Evolutionary conservation across 352 stramenopile genomes (phyloP), one percentile per base, ranked within the genome.

Genomic region (Plasmopara halstedii): DNA sequence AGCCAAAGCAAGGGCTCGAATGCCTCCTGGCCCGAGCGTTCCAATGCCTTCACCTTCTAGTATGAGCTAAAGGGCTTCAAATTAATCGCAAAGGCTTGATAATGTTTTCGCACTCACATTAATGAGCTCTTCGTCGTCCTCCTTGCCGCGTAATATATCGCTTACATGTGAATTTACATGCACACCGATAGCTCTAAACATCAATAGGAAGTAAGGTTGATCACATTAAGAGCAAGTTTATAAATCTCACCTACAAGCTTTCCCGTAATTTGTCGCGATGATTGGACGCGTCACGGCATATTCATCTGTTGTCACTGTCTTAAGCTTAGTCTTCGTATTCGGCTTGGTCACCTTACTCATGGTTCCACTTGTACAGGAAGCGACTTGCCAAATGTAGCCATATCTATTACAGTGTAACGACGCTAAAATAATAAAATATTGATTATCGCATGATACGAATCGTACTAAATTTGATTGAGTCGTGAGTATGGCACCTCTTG

Each of bases 21-120:
- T 56, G 21, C 76, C 73, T 11, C 73, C 74, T 6, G 75, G 74
- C 18, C 80, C 77, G 0, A 91, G 52, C 3, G 64, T 50, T 6
- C 72, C 77, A 7, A 80, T 65, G 15, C 74, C 65, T 33, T 88
- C 77, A 23, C 73, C 80, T 57, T 88, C 80, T 2, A 91, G 59
- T 42, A 91, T 82, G 46, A 91, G 68, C 80, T 91, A 42, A 23
- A 51, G 7, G 10, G 17, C 41, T 1, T 13, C 36, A 25, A 5
- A 22, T 34, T 11, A 6, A 50, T 15, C 4, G 13, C 34, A 21
- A 36, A 20, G 15, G 19, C 4, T 20, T 37, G 26, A 29, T 4
- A 19, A n/a, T 40, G 19, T 2, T 7, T 27, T n/a, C 2, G 14
- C 2, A 32, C 60, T 35, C 27, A 85, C 80, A 42, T 89, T 88